These are phyloP conservation scores for Erigeron philadelphicus DNA, from an alignment of 140 eudicot genomes.

Conservation along the genomic window DNA sequence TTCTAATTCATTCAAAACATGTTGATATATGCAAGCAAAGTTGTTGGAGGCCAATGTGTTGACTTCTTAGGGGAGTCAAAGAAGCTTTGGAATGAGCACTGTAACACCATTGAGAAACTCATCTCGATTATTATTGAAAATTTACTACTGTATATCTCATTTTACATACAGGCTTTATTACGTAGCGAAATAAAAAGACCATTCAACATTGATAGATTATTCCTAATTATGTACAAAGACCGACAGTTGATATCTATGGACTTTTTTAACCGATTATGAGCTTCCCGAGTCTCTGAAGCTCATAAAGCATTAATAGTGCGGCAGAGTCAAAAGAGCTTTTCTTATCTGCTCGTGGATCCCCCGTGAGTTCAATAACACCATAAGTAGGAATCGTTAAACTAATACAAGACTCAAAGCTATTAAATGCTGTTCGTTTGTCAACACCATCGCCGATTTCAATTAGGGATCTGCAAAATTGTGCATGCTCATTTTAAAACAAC, in stretches of 20 bases:
- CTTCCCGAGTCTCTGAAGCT: constrained; percentile 47
- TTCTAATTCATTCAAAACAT: too few species aligned
- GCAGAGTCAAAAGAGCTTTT: constrained; percentile 80
- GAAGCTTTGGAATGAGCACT: too few species aligned
- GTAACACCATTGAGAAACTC: too few species aligned
- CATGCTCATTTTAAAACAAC: background rate
- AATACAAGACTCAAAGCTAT: constrained; percentile 51
- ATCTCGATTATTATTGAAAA: too few species aligned
- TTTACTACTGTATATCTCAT: too few species aligned
- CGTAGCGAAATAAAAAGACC: background rate
- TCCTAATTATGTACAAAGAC: background rate
- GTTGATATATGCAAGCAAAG: too few species aligned
- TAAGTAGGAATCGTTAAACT: constrained; percentile 54
- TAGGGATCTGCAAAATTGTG: constrained; percentile 40
- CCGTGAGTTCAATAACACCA: constrained; percentile 47
- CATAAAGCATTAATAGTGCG: constrained; percentile 54
- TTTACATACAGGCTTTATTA: too few species aligned
- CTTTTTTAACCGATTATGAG: constrained; percentile 33
- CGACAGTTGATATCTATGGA: background rate
- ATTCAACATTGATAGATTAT: background rate
- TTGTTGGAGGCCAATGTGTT: too few species aligned
- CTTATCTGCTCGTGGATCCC: constrained; percentile 69
- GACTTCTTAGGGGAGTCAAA: too few species aligned
- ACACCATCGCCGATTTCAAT: constrained; percentile 57
- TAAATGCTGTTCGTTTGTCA: constrained; percentile 44